Base-by-base conservation (phyloP, 2,329 filamentous ascomycete genomes). In the Colletotrichum sansevieriae region DNA sequence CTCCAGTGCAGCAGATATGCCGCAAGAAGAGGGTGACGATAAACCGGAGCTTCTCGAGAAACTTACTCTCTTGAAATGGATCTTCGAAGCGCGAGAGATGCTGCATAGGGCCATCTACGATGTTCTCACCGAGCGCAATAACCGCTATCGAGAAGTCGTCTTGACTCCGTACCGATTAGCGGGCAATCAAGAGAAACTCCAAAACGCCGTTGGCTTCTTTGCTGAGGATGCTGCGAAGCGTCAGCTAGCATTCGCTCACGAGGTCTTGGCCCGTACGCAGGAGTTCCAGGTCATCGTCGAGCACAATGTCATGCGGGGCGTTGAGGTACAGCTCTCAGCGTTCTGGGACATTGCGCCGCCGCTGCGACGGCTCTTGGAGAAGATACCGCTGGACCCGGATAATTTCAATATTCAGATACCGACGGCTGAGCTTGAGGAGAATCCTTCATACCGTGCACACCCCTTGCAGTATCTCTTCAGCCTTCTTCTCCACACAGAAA, bases 271-370 rank as follows among this genome's bases (percentile, higher is more conserved):
- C 71, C 90, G 96, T 12, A 90, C 91, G 20, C 88, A 93, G 73
- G 90, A 91, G 22, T 95, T 98, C 76, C 86, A 93, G 73, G 85
- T 87, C 54, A 88, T 96, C 7, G 89, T 98, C 35, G 94, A 97
- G 77, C 87, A 90, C 73, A 96, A 96, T 63, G 95, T 97, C 22
- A 90, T 90, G 20, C 90, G 93, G 10, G 96, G 95, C 15, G 94
- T 98, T 11, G 94, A 98, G 77, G 88, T 94, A 63, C 96, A 98
- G 80, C 87, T 98, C 2, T 95, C 92, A 10, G 95, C 95, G 0
- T 99, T 98, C 78, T 99, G 96, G 96, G 96, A 99, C 76, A 97
- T 98, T 74, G 95, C 95, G 1, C 96, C 96, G 3, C 90, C 91
- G 3, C 85, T 99, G 0, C 85, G 91, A 29, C 86, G 90, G 15